Percentiles rank a stretch among this genome's conserved stretches.
Conservation (phyloP, 352 stramenopile genomes). For the Pythium volutum region DNA sequence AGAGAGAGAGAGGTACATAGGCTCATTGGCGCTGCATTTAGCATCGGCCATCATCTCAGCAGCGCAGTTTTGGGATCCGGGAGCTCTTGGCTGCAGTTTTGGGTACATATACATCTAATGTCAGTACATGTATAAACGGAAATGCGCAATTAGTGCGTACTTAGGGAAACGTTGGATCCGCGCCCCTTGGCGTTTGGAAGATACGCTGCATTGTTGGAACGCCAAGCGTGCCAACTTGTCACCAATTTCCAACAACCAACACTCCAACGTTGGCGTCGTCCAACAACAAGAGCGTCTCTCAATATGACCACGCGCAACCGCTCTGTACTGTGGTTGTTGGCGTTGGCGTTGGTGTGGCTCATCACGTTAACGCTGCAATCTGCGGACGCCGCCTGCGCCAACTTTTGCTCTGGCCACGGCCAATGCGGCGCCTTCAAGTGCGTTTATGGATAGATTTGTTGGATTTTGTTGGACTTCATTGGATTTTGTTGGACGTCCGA, state of each 20-base stretch:
- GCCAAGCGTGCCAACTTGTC: neutral
- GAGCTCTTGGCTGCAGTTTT: neutral
- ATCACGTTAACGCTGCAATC: neutral
- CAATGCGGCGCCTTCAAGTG: conserved; percentile 48
- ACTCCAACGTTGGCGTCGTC: neutral
- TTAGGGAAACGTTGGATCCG: neutral
- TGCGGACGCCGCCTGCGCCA: conserved; percentile 42
- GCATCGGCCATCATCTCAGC: neutral
- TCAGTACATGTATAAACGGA: too few relatives aligned
- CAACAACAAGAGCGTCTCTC: neutral
- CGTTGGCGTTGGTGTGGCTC: neutral
- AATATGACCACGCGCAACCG: neutral
- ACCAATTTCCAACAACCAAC: neutral
- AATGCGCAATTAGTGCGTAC: neutral
- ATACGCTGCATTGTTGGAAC: neutral
- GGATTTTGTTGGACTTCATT: neutral
- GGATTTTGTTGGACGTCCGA: neutral
- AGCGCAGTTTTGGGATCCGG: neutral
- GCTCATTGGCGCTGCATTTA: neutral
- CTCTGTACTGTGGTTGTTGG: neutral
- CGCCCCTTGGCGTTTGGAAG: neutral
- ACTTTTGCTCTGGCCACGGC: conserved; percentile 62
- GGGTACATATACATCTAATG: neutral
- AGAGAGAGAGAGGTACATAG: neutral
- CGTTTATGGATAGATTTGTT: neutral